Base-by-base conservation (phyloP, 768 basidiomycete species). In the Tylopilus balloui region DNA sequence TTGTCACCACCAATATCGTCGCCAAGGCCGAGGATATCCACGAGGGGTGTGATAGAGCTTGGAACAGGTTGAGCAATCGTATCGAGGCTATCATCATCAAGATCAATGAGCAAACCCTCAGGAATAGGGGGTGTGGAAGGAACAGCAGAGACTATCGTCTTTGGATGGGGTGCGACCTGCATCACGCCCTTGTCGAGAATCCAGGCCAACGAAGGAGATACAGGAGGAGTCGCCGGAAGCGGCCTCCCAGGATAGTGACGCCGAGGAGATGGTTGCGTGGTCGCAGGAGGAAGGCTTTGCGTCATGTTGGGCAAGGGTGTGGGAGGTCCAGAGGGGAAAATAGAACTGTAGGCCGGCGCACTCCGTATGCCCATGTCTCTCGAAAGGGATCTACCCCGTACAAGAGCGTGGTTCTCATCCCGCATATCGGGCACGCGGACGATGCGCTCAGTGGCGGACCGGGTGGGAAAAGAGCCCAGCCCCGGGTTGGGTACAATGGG, bases 31-130 rank as follows among this genome's bases (percentile, higher is more conserved):
- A 65, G 50, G 12, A 69, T 47, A 34, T 67, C 58, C 29, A 62
- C 37, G 15, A 58, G 56, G 1, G 62, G 67, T 3, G 52, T 36
- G 2, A 51, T 27, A 21, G 54, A 44, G 29, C 45, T 51, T 6
- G 50, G 32, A 23, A 52, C 15, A 2, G 50, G 29, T 25, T 29
- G 62, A 17, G 55, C 9, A 3, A 39, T 39, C 41, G 48, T 48
- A 28, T 69, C 67, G 10, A 69, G 57, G 40, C 65, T 69, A 21
- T 63, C 61, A 38, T 78, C 79, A 24, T 77, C 73, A 17, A 83
- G 65, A 63, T 83, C 78, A 50, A 83, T 83, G 24, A 82, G 65
- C 19, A 80, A 60, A 2, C 79, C 81, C 55, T 82, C 49, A 71
- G 67, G 47, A 70, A 78, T 56, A 70, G 58, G 61, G 68, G 74